Evolutionary conservation across 441 rosid species (phyloP), one percentile per base, ranked within the genome.

Genomic region (Capsella rubella): DNA sequence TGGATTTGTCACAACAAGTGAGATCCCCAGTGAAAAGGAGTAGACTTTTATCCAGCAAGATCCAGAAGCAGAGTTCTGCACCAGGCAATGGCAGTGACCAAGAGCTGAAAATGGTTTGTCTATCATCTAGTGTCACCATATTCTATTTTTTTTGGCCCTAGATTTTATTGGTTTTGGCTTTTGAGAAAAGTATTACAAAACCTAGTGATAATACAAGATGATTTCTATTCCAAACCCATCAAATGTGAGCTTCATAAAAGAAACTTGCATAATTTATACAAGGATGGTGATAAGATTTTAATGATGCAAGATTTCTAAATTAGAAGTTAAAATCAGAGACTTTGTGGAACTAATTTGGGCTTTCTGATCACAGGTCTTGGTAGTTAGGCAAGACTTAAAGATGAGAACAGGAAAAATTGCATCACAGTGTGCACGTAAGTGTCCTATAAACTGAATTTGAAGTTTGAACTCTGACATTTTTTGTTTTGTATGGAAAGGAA

Each of bases 351-450:
- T 69, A 16, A 64, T 40, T 21, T 64, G 28, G 57, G 69, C 67
- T 39, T 79, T 74, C 12, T 78, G 35, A 27, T 83, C 15, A 70
- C 88, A 90, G 97, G 96, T 92, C 72, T 73, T 92, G 72, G 93
- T 92, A 25, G 95, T 87, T n/a, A 86, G 97, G 80, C 95, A 90
- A 78, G 97, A 92, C 83, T 82, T 91, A 77, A 94, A 87, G 87
- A 94, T 94, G 98, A 92, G 88, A 67, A 57, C 88, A 40, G 98
- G 98, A 67, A 94, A 94, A 85, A 85, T 77, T 75, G 96, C 97
- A 2, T 90, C 97, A 50, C 98, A 94, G 69, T 91, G 97, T 80
- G 97, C 98, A 64, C 97, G 96, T 94, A 85, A 81, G 93, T 80
- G 54, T 58, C 72, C 12, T 57, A 2, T 35, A 28, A 51, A 39